Conservation (phyloP, 1,284 basidiomycete genomes). For the Uromyces viciae-fabae region DNA sequence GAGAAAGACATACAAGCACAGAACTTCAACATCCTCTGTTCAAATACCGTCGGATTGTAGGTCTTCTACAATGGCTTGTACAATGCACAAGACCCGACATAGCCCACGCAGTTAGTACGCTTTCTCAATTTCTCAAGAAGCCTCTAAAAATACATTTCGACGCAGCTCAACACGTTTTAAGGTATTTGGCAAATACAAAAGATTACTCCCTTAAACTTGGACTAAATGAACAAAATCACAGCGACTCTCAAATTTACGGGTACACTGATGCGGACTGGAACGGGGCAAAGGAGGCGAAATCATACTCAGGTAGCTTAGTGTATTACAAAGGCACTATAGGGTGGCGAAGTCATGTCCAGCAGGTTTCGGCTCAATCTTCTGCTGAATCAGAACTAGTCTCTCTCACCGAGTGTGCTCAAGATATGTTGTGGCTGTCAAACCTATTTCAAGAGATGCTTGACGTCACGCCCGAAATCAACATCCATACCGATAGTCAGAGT, state of each 20-base stretch:
- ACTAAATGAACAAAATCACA: background rate
- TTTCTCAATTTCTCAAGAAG: too few relatives aligned
- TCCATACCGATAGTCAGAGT: background rate
- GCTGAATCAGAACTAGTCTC: background rate
- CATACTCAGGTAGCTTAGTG: background rate
- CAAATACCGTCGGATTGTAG: too few relatives aligned
- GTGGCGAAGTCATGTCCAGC: background rate
- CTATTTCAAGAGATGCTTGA: background rate
- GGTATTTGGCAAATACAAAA: background rate
- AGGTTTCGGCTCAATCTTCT: background rate
- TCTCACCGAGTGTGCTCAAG: background rate
- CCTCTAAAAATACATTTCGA: too few relatives aligned
- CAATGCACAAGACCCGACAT: too few relatives aligned
- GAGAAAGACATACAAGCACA: too few relatives aligned
- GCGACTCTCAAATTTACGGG: background rate
- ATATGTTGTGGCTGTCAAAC: background rate
- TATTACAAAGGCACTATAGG: background rate
- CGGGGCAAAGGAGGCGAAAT: background rate
- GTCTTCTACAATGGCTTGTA: too few relatives aligned
- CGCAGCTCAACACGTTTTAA: background rate
- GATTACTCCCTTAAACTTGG: background rate
- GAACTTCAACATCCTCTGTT: too few relatives aligned
- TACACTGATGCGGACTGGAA: background rate
- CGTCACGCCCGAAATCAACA: background rate
- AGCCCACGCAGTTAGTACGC: too few relatives aligned